These are phyloP conservation scores for Brassica balearica DNA, from an alignment of 441 rosid genomes.

Conservation along the genomic window DNA sequence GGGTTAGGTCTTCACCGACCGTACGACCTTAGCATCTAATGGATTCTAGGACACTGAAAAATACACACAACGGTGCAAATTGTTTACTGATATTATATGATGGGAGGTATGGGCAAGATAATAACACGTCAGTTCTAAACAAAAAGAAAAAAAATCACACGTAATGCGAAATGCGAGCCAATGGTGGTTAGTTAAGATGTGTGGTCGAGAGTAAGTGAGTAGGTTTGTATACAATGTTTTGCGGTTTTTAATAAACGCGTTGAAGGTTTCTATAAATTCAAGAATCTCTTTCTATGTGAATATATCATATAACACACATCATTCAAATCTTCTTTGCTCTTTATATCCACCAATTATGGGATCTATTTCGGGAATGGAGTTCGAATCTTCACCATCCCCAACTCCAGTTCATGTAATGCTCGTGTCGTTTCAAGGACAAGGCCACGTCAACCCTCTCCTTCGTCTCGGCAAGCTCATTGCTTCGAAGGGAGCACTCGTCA, in stretches of 20 bases:
- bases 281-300: neutral
- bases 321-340: too few relatives aligned
- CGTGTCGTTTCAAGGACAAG: slow-evolving; percentile 72
- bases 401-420: slow-evolving; percentile 56
- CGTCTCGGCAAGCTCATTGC: slow-evolving; percentile 71
- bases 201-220: neutral
- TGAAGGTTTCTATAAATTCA: neutral
- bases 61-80: neutral
- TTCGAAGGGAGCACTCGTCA: slow-evolving; percentile 59
- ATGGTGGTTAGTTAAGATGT: neutral
- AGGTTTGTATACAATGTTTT: neutral
- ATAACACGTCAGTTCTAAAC: neutral
- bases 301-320: neutral
- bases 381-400: slow-evolving; percentile 23
- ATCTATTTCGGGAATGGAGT: neutral
- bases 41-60: neutral
- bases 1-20: neutral
- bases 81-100: neutral
- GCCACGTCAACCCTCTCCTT: slow-evolving; percentile 68
- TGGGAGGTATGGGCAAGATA: neutral
- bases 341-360: neutral
- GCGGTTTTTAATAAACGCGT: neutral
- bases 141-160: neutral
- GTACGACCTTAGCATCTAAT: neutral
- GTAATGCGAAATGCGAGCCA: neutral